Evolutionary conservation across 2,329 filamentous ascomycete genomes (phyloP), one percentile per base, ranked within the genome.

Genomic region (Coniochaeta ligniaria): DNA sequence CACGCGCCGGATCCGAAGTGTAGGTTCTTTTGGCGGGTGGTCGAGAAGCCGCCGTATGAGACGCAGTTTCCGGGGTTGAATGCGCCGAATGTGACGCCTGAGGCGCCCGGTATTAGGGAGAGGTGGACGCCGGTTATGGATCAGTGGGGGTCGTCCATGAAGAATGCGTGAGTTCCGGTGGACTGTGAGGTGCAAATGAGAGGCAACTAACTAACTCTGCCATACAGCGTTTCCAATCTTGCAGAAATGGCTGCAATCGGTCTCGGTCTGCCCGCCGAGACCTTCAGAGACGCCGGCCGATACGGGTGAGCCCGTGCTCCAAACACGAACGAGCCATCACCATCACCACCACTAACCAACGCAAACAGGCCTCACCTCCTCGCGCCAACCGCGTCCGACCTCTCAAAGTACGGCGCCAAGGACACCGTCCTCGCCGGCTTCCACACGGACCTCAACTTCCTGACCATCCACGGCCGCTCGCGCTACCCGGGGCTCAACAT

Each of bases 361-460:
- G 2, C 16, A 4, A 20, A n/a, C 16, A 41, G 38, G n/a, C 83
- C 83, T 2, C 83, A 86, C 65, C 78, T 86, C 54, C 80, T 86
- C 17, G 83, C 83, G 1, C 83, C 83, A 0, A 86, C 83, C 1
- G 82, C 83, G 1, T 85, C 83, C 0, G 81, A 86, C 67, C 78
- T 86, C 14, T 59, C 63, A 14, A 82, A 79, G 61, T 83, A 85
- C 73, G 81, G 80, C 55, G 56, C 70, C 3, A 73, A 76, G 58
- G 78, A 85, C 73, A 86, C 82, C 57, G 85, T 86, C 67, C 78
- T 86, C 17, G 83, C 83, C 17, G 83, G 83, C 43, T 86, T 86
- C 75, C 83, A 86, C 71, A 86, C 83, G 0, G 83, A 86, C 67
- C 81, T 86, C 61, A 86, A 86, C 76, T 86, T 86, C 70, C 76